These are phyloP conservation scores for Lepidium aucheri DNA, from an alignment of 345 rosid species.

Conservation along the genomic window DNA sequence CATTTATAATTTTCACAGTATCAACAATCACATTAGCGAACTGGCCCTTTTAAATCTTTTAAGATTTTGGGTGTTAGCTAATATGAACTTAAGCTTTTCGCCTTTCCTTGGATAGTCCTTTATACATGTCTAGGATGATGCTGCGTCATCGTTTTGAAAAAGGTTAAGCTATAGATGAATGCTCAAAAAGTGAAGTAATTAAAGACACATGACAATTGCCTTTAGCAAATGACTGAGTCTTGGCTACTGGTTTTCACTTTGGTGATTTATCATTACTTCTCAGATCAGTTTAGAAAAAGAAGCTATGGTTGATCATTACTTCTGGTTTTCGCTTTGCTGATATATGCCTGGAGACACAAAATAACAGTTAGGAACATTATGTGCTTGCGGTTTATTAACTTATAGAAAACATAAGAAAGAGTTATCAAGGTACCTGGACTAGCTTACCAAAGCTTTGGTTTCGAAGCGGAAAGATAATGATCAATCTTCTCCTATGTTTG, in stretches of 20 bases:
- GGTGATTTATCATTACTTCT: constrained; percentile 53
- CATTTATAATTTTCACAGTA: background rate
- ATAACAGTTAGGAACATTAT: background rate
- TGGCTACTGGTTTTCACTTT: constrained; percentile 48
- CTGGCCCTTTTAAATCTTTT: background rate
- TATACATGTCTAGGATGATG: constrained; percentile 89
- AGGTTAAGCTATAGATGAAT: background rate
- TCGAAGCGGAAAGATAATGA: constrained; percentile 65
- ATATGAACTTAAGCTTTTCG: constrained; percentile 53
- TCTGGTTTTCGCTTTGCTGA: constrained; percentile 4
- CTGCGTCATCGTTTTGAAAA: constrained; percentile 37
- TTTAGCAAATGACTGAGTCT: constrained; percentile 79
- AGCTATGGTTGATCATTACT: constrained; percentile 54
- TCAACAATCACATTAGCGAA: background rate
- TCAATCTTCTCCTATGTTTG: constrained; percentile 88
- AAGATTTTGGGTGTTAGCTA: background rate
- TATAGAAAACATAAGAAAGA: background rate
- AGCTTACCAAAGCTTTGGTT: constrained; percentile 85
- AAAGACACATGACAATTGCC: constrained; percentile 34
- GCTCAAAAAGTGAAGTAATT: background rate
- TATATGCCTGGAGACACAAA: constrained; percentile 19
- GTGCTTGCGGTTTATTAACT: background rate
- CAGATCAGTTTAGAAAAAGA: constrained; percentile 90
- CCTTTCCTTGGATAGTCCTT: constrained; percentile 95
- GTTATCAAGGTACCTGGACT: constrained; percentile 55